phyloP scores from a whole-genome alignment of 495 filamentous ascomycete species.

The Amniculicola lignicola region DNA sequence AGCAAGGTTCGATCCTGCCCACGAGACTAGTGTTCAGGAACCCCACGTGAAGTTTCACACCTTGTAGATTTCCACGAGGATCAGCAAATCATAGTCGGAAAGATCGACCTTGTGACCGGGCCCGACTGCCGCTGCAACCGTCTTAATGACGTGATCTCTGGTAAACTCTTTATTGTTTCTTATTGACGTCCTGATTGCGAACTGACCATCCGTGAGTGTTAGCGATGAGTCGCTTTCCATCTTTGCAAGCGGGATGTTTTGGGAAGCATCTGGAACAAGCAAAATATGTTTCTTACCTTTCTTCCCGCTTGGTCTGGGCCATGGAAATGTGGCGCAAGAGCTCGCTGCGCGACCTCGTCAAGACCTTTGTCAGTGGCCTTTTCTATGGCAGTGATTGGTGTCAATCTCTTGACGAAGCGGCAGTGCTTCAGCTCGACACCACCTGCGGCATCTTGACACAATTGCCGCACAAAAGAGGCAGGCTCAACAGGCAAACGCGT shows the following conservation, averaged over 20 bases:
- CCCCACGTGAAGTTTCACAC: slow-evolving; percentile 50
- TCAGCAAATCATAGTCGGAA: slow-evolving; percentile 73
- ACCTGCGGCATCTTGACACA: slow-evolving; percentile 63
- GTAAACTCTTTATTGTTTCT: slow-evolving; percentile 74
- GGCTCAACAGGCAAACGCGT: slow-evolving; percentile 71
- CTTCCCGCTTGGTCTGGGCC: slow-evolving; percentile 32
- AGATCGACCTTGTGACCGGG: slow-evolving; percentile 77
- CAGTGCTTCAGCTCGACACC: slow-evolving; percentile 56
- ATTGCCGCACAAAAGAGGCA: slow-evolving; percentile 68
- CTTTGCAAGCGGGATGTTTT: no score
- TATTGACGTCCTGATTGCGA: slow-evolving; percentile 82
- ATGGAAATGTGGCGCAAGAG: slow-evolving; percentile 72
- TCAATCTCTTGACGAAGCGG: slow-evolving; percentile 79
- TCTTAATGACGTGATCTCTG: slow-evolving; percentile 72
- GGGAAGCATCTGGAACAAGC: slow-evolving; percentile 2
- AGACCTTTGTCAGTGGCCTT: slow-evolving; percentile 78
- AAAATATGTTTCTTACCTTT: slow-evolving; percentile 36
- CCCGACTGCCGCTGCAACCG: slow-evolving; percentile 67
- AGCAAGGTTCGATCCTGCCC: neutral
- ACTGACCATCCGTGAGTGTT: slow-evolving; percentile 51
- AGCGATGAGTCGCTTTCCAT: slow-evolving; percentile 27
- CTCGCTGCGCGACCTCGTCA: slow-evolving; percentile 64
- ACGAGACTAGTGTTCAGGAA: slow-evolving; percentile 11
- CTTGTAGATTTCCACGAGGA: slow-evolving; percentile 86
- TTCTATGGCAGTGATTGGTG: slow-evolving; percentile 69